phyloP scores from a whole-genome alignment of 345 rosid species.

The Populus tremula region DNA sequence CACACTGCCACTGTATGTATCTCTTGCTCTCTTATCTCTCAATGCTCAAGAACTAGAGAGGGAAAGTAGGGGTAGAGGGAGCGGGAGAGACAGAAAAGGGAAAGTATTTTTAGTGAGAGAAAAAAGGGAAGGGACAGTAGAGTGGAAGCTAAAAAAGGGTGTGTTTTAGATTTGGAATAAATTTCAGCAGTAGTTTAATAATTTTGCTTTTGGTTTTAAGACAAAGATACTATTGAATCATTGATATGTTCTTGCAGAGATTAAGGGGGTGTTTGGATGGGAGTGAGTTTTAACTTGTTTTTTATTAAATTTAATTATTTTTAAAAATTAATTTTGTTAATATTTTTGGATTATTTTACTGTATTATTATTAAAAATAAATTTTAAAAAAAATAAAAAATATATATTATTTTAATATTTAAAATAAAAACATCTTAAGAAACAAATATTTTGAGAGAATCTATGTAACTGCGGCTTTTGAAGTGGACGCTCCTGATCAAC shows the following conservation, averaged over 20 bases:
- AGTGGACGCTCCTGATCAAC: background rate
- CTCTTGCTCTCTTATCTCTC: background rate
- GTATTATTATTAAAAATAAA: no score
- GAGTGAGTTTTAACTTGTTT: no score
- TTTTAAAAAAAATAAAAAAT: no score
- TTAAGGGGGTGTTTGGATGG: no score
- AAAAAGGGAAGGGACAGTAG: background rate
- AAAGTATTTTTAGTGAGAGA: background rate
- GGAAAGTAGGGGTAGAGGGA: background rate
- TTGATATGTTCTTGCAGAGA: background rate
- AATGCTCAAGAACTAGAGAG: background rate
- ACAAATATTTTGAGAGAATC: constrained; percentile 3
- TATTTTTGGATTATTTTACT: no score
- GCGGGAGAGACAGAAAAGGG: background rate
- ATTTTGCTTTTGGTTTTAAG: constrained; percentile 10
- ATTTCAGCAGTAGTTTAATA: background rate
- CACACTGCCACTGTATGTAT: background rate
- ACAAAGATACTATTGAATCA: constrained; percentile 8
- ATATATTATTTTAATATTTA: no score
- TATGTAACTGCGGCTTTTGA: constrained; percentile 9
- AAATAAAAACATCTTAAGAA: no score
- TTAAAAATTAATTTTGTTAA: no score
- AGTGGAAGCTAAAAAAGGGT: constrained; percentile 5
- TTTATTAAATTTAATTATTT: no score
- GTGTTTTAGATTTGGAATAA: constrained; percentile 22